A percentile compares a stretch with the other conserved stretches of the same genome.
Evolutionary conservation across 2,329 filamentous ascomycete species (phyloP).

Genomic region (Rhinocladiella similis): DNA sequence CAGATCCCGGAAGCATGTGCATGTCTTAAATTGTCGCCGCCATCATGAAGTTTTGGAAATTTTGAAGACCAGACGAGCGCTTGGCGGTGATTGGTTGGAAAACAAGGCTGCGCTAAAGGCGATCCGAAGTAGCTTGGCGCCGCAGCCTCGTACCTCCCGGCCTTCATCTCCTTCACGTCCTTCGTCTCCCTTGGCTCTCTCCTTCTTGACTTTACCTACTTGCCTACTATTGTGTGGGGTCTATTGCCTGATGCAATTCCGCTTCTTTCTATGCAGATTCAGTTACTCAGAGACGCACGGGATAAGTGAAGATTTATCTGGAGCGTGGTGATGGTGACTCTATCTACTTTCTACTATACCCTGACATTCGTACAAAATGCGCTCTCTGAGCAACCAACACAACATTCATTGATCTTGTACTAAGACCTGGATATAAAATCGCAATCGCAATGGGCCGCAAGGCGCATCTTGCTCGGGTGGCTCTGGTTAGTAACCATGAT

Average conservation of each 20-base stretch:
- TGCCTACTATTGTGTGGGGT: no score
- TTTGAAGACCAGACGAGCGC: no score
- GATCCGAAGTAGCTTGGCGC: background rate
- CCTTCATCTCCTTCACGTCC: no score
- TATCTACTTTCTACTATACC: no score
- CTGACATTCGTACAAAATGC: no score
- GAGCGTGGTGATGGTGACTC: no score
- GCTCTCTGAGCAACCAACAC: background rate
- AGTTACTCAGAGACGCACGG: no score
- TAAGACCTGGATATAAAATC: background rate
- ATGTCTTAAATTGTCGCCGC: background rate
- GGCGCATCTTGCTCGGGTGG: slow-evolving; percentile 46
- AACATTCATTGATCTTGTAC: background rate
- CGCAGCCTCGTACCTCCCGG: background rate
- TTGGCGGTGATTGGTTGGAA: background rate
- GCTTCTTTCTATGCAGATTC: no score
- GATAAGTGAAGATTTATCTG: no score
- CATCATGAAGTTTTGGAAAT: background rate
- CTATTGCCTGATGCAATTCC: no score
- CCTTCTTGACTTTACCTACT: no score
- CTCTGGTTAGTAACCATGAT: slow-evolving; percentile 41
- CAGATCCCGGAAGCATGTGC: background rate
- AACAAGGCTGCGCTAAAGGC: background rate
- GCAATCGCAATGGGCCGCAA: slow-evolving; percentile 42
- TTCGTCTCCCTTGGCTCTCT: no score